Percentiles rank a stretch among this genome's conserved stretches.
phyloP scores from a whole-genome alignment of 129 eudicot species.

The Artemisia tridentata region DNA sequence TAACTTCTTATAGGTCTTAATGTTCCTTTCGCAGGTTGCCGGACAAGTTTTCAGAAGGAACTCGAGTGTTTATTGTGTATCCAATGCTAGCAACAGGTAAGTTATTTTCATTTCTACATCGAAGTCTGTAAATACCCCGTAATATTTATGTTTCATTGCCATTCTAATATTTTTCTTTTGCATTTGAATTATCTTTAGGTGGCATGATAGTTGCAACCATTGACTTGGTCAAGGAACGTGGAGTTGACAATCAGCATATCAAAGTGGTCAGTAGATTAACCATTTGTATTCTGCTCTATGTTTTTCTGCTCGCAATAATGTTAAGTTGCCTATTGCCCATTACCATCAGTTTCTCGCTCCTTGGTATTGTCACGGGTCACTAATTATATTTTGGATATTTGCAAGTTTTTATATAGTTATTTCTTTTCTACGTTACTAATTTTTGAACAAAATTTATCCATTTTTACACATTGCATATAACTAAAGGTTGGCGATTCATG shows the following conservation, averaged over 20 bases:
- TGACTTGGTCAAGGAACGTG: slow-evolving; percentile 67
- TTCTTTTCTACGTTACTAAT: no score
- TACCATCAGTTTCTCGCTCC: background rate
- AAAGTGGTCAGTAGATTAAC: no score
- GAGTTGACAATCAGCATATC: slow-evolving; percentile 49
- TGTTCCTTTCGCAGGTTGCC: slow-evolving; percentile 55
- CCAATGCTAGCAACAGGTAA: slow-evolving; percentile 97
- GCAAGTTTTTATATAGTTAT: background rate
- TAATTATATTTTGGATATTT: background rate
- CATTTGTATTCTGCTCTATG: no score
- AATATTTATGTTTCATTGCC: background rate
- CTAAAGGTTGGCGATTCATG: background rate
- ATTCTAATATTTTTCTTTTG: slow-evolving; percentile 18
- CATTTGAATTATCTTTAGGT: slow-evolving; percentile 43
- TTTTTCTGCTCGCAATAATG: background rate
- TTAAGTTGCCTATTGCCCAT: background rate
- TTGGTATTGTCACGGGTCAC: no score
- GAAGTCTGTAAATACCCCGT: background rate
- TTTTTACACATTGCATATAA: background rate
- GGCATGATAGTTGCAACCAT: slow-evolving; percentile 85
- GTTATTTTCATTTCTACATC: background rate
- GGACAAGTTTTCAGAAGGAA: slow-evolving; percentile 62
- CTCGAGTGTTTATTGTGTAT: slow-evolving; percentile 79
- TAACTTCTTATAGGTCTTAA: slow-evolving; percentile 3
- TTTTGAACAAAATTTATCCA: no score